Evolutionary conservation across 139 green algal species (phyloP).

Genomic region (Pedinophyceae sp.): DNA sequence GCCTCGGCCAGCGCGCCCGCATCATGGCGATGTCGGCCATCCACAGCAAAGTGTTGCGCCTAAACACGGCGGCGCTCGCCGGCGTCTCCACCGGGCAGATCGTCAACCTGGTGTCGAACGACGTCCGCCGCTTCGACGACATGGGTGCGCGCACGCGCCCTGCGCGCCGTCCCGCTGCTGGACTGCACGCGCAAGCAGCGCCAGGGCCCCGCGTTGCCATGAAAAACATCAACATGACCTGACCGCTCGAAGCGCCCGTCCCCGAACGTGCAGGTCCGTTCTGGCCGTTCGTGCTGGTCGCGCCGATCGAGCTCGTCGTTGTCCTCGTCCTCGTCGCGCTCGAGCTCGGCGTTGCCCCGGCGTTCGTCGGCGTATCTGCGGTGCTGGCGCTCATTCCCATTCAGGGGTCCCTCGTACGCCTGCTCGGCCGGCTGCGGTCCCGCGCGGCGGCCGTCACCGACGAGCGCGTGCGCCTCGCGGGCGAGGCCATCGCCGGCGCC

Average conservation of each 20-base stretch:
- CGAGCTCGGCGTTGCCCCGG: constrained; percentile 43
- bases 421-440: constrained; percentile 5
- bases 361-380: constrained; percentile 37
- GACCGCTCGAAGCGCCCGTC: not conserved
- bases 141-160: too few relatives aligned
- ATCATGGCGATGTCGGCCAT: not conserved
- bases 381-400: constrained; percentile 29
- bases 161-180: too few relatives aligned
- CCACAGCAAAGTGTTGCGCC: not conserved
- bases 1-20: not conserved
- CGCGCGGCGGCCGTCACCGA: constrained; percentile 34
- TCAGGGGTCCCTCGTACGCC: constrained; percentile 4
- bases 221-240: not conserved
- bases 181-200: too few relatives aligned
- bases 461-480: constrained; percentile 55
- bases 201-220: not conserved
- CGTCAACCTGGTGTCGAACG: constrained; percentile 35
- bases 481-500: constrained; percentile 34
- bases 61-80: not conserved
- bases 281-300: constrained; percentile 33
- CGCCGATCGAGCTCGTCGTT: constrained; percentile 36
- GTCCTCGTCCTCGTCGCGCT: constrained; percentile 50
- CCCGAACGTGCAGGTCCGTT: constrained; percentile 38
- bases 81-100: constrained; percentile 10
- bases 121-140: constrained; percentile 62